phyloP scores from a whole-genome alignment of 83 land plant genomes.

The Thuja plicata region DNA sequence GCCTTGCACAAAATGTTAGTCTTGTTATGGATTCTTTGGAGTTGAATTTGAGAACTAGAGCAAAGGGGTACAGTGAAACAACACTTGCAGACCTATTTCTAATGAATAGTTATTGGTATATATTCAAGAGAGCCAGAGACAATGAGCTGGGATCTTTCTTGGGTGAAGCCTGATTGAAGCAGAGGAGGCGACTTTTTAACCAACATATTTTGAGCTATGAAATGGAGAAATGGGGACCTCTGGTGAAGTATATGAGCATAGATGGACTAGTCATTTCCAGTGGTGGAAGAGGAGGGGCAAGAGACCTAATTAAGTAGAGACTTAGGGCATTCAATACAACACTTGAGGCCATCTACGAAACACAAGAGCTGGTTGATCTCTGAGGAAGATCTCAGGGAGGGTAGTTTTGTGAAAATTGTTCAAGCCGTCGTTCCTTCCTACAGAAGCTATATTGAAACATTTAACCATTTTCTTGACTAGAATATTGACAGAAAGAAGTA shows the following conservation, averaged over 20 bases:
- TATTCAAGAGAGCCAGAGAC: too few species aligned
- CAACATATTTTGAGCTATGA: conserved; percentile 26
- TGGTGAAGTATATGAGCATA: conserved; percentile 9
- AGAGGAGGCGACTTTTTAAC: conserved; percentile 11
- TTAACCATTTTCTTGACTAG: background rate
- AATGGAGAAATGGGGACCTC: conserved; percentile 27
- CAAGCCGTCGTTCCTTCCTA: conserved; percentile 8
- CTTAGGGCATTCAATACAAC: conserved; percentile 16
- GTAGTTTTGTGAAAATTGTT: background rate
- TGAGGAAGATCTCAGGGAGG: conserved; percentile 13
- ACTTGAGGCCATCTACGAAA: conserved; percentile 6
- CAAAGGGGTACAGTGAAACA: conserved; percentile 16
- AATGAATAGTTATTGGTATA: conserved; percentile 29
- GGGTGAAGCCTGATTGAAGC: conserved; percentile 22
- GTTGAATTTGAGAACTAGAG: conserved; percentile 9
- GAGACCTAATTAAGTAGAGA: conserved; percentile 24
- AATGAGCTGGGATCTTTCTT: conserved; percentile 10
- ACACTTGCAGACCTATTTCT: conserved; percentile 22
- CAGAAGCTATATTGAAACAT: conserved; percentile 8
- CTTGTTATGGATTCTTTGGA: conserved; percentile 17
- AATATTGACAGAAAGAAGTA: background rate
- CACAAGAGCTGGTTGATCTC: conserved; percentile 14
- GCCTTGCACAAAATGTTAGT: background rate
- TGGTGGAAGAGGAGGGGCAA: conserved; percentile 15
- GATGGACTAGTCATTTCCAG: conserved; percentile 13